Evolutionary conservation across 257 asterid genomes (phyloP).

Genomic region (Solanum etuberosum): DNA sequence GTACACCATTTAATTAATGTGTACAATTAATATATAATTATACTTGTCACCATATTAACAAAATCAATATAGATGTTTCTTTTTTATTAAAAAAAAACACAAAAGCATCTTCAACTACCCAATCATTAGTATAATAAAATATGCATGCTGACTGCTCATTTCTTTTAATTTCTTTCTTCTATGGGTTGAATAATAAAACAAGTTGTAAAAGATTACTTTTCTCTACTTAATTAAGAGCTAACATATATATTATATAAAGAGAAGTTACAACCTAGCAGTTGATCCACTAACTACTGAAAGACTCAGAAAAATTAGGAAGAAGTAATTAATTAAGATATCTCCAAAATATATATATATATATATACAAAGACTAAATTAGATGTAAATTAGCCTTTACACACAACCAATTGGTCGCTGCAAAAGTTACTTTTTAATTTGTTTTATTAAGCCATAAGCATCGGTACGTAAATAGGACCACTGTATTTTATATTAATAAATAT

Average conservation of each 20-base stretch:
- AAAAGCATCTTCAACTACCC: conserved; percentile 37
- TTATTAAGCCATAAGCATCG: not conserved
- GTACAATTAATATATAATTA: not conserved
- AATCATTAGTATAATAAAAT: conserved; percentile 22
- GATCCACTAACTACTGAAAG: not conserved
- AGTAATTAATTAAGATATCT: not conserved
- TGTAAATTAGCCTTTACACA: not conserved
- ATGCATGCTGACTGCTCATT: not conserved
- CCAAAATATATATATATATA: no score
- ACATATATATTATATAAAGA: not conserved
- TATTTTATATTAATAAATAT: not conserved
- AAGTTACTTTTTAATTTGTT: not conserved
- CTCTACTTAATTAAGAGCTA: not conserved
- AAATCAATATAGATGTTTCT: not conserved
- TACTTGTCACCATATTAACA: not conserved
- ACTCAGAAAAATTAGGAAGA: not conserved
- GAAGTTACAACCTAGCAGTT: not conserved
- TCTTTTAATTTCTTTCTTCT: not conserved
- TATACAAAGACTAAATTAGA: not conserved
- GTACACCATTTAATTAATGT: not conserved
- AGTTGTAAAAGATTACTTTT: not conserved
- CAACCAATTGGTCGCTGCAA: not conserved
- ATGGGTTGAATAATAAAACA: not conserved
- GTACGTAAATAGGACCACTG: not conserved
- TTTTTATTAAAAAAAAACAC: not conserved